Percentiles rank a stretch among this genome's conserved stretches.
phyloP scores from a whole-genome alignment of 352 stramenopile genomes.

The Phytopythium boreale region DNA sequence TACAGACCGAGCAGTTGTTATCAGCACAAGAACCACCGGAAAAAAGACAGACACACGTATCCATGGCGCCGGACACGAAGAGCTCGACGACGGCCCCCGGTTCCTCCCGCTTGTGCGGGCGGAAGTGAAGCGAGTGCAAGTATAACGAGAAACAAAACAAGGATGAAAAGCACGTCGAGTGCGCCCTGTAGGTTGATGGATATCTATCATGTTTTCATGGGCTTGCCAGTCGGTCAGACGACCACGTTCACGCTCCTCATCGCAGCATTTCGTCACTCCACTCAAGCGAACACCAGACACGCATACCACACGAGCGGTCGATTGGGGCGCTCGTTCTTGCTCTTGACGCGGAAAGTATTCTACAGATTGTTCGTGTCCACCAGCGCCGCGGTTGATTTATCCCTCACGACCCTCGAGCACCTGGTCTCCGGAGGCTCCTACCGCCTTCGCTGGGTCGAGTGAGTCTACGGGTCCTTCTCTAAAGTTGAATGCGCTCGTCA shows the following conservation, averaged over 20 bases:
- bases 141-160: neutral
- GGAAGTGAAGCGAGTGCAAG: neutral
- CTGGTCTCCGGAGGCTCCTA: neutral
- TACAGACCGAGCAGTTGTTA: neutral
- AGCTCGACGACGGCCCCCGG: slow-evolving; percentile 5
- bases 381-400: slow-evolving; percentile 1
- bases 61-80: slow-evolving; percentile 5
- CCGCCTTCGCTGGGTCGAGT: neutral
- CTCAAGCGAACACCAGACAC: neutral
- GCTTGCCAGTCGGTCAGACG: too few relatives aligned
- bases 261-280: neutral
- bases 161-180: neutral
- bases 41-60: neutral
- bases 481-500: neutral
- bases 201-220: too few relatives aligned
- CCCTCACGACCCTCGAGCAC: neutral
- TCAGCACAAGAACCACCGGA: neutral
- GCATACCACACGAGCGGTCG: neutral
- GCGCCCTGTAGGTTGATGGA: neutral
- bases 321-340: neutral
- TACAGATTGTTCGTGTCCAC: neutral
- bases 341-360: neutral
- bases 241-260: too few relatives aligned
- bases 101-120: too few relatives aligned
- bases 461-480: slow-evolving; percentile 1